Evolutionary conservation across 2,329 filamentous ascomycete species (phyloP).

Genomic region (Penicillium fuscoglaucum): DNA sequence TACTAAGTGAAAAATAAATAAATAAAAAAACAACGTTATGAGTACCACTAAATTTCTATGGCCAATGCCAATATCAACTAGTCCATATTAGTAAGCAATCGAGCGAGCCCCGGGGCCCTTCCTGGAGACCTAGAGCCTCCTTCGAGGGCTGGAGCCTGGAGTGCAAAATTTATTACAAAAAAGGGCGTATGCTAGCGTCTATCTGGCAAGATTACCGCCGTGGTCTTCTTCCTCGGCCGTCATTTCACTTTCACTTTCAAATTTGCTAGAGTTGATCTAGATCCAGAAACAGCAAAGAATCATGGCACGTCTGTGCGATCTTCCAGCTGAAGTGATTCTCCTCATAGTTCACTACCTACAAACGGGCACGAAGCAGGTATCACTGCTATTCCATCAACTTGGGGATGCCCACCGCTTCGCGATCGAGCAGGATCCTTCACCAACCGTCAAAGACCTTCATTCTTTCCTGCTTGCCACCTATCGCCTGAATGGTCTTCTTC

Average conservation of each 20-base stretch:
- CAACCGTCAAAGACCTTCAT: slow-evolving; percentile 3
- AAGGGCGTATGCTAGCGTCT: too few relatives aligned
- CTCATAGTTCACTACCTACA: slow-evolving; percentile 8
- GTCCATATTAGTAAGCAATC: background rate
- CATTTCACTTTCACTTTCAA: background rate
- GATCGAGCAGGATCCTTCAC: background rate
- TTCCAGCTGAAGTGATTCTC: slow-evolving; percentile 13
- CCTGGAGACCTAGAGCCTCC: background rate
- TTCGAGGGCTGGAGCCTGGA: background rate
- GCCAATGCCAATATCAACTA: background rate
- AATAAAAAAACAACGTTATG: background rate
- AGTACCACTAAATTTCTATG: background rate
- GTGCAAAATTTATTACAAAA: background rate
- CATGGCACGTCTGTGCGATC: slow-evolving; percentile 10
- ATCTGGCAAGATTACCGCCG: background rate
- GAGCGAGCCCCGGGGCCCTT: background rate
- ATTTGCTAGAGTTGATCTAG: background rate
- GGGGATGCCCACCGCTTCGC: background rate
- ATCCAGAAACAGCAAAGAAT: background rate
- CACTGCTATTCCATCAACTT: slow-evolving; percentile 2
- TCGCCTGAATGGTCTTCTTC: slow-evolving; percentile 2
- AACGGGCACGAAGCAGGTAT: background rate
- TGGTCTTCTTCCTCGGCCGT: background rate
- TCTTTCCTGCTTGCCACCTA: slow-evolving; percentile 5
- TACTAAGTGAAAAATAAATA: background rate